Evolutionary conservation across 306 rosid species (phyloP).

Genomic region (Rubus idaeus): DNA sequence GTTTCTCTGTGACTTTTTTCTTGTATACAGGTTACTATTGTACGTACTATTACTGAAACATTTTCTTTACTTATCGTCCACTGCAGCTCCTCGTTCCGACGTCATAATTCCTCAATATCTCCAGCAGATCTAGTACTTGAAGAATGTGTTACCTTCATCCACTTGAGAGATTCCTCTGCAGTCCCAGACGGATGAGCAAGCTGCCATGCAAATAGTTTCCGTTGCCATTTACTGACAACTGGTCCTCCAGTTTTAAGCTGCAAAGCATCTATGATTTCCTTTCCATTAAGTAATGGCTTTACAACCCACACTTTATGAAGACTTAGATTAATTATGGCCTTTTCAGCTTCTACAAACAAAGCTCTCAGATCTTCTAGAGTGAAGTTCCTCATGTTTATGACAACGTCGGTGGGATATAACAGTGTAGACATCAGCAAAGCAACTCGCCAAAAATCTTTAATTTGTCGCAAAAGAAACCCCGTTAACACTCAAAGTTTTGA

Average conservation of each 20-base stretch:
- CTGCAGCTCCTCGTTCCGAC: too few species aligned
- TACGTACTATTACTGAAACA: too few species aligned
- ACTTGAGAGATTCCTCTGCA: constrained; percentile 69
- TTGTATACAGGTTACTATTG: too few species aligned
- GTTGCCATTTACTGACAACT: constrained; percentile 72
- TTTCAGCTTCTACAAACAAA: constrained; percentile 53
- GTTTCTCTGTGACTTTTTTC: too few species aligned
- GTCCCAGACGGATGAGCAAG: constrained; percentile 66
- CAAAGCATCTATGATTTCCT: constrained; percentile 68
- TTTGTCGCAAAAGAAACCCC: constrained; percentile 77
- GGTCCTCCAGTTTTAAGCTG: constrained; percentile 79
- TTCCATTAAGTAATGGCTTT: constrained; percentile 77
- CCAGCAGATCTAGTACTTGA: constrained; percentile 1
- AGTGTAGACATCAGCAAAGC: constrained; percentile 67
- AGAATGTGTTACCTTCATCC: constrained; percentile 50
- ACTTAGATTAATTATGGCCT: constrained; percentile 38
- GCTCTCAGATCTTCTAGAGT: constrained; percentile 44
- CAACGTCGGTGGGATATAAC: constrained; percentile 44
- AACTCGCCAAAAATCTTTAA: constrained; percentile 81
- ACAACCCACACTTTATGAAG: constrained; percentile 70
- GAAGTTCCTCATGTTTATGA: constrained; percentile 24
- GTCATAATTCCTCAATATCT: neutral
- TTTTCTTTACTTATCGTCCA: too few species aligned
- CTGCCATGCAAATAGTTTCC: constrained; percentile 80
- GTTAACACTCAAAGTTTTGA: too few species aligned